Percentiles rank a stretch among this genome's conserved stretches.
phyloP scores from a whole-genome alignment of 345 rosid genomes.

The Garcia nutans region DNA sequence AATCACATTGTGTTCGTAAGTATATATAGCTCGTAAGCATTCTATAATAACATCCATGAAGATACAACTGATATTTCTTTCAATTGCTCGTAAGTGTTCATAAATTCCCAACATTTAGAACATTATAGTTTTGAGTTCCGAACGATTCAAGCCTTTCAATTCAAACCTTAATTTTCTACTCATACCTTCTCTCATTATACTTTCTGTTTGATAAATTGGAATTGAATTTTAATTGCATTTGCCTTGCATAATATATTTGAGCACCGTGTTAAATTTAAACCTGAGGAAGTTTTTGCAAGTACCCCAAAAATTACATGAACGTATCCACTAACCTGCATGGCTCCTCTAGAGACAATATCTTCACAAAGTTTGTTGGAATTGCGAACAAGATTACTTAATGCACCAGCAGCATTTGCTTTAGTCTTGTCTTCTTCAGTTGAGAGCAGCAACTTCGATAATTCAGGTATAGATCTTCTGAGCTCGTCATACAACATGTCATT shows the following conservation, averaged over 20 bases:
- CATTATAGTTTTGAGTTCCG: neutral
- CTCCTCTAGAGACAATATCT: slow-evolving; percentile 87
- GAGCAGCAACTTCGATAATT: slow-evolving; percentile 65
- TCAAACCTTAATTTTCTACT: too few relatives aligned
- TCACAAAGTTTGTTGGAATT: slow-evolving; percentile 86
- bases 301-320: neutral
- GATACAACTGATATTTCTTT: neutral
- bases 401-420: slow-evolving; percentile 97
- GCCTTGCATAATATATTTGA: too few relatives aligned
- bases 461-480: slow-evolving; percentile 82
- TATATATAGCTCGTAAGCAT: neutral
- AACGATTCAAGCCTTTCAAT: neutral
- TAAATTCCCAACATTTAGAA: too few relatives aligned
- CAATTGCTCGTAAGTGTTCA: neutral
- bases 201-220: too few relatives aligned
- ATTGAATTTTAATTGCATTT: too few relatives aligned
- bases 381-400: slow-evolving; percentile 93
- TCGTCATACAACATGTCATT: slow-evolving; percentile 78
- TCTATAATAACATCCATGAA: neutral
- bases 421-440: slow-evolving; percentile 93
- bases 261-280: too few relatives aligned
- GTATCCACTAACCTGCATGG: slow-evolving; percentile 67
- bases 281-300: neutral
- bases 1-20: neutral
- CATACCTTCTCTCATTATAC: too few relatives aligned